A percentile compares a stretch with the other conserved stretches of the same genome.
These are phyloP conservation scores for Tetramitus jugosus DNA, from an alignment of 208 protist genomes.

Conservation along the genomic window DNA sequence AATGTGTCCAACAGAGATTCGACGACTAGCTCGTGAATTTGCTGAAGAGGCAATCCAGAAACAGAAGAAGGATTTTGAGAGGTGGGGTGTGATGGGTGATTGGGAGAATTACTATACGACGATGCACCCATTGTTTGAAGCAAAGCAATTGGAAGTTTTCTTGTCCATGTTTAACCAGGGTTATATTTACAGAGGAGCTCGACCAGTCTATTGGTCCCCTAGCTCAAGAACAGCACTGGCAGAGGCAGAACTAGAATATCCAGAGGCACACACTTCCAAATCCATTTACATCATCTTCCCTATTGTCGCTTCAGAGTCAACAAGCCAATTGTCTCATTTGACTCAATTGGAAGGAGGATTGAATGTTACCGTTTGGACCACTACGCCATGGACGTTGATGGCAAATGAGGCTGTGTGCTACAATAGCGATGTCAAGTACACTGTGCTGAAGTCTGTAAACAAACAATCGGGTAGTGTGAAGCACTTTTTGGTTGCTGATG, in stretches of 20 bases:
- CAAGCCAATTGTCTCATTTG: neutral
- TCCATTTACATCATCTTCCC: conserved; percentile 45
- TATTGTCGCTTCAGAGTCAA: neutral
- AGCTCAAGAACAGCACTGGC: conserved; percentile 46
- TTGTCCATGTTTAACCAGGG: conserved; percentile 30
- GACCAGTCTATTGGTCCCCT: conserved; percentile 67
- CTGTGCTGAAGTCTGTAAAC: conserved; percentile 28
- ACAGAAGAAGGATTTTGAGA: conserved; percentile 37
- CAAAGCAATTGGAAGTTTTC: conserved; percentile 45
- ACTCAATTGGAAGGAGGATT: neutral
- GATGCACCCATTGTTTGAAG: conserved; percentile 46
- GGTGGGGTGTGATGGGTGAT: conserved; percentile 49
- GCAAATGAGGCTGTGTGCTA: conserved; percentile 57
- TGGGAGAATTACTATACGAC: conserved; percentile 52
- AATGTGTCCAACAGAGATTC: conserved; percentile 31
- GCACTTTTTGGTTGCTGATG: conserved; percentile 5
- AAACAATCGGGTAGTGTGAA: neutral
- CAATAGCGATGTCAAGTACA: conserved; percentile 45
- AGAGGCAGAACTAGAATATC: conserved; percentile 69
- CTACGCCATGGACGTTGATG: conserved; percentile 69
- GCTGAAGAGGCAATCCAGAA: conserved; percentile 34
- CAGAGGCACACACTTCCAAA: conserved; percentile 41
- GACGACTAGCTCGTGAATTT: conserved; percentile 36
- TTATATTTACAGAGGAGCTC: conserved; percentile 49
- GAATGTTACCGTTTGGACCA: conserved; percentile 57